phyloP scores from a whole-genome alignment of 208 protist genomes.

The Crithidia sp. region DNA sequence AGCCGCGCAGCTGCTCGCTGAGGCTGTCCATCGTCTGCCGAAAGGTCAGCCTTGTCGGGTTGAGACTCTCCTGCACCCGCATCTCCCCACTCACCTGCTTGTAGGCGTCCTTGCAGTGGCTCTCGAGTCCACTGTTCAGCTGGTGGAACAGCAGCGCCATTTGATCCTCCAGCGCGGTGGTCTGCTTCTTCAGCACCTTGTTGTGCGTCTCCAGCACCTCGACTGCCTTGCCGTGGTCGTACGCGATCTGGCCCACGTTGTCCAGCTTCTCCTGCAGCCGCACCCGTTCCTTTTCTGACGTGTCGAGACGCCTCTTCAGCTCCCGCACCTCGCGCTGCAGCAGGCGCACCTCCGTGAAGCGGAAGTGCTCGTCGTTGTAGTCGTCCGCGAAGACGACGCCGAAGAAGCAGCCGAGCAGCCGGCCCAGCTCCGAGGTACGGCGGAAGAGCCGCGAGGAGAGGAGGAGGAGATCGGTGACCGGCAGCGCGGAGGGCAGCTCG shows the following conservation, averaged over 20 bases:
- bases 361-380: conserved; percentile 87
- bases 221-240: conserved; percentile 82
- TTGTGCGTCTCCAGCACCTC: conserved; percentile 89
- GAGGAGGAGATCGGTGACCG: conserved; percentile 87
- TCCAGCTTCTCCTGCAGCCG: conserved; percentile 77
- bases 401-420: conserved; percentile 89
- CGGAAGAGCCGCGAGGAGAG: conserved; percentile 91
- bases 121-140: conserved; percentile 81
- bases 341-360: conserved; percentile 86
- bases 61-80: conserved; percentile 81
- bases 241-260: conserved; percentile 75
- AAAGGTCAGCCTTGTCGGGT: conserved; percentile 78
- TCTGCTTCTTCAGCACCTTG: conserved; percentile 79
- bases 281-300: conserved; percentile 66
- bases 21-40: conserved; percentile 92
- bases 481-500: conserved; percentile 68
- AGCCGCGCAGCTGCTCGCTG: conserved; percentile 79
- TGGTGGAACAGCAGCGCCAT: conserved; percentile 93
- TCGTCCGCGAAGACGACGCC: conserved; percentile 87
- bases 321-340: conserved; percentile 75
- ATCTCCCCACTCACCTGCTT: conserved; percentile 76
- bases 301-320: conserved; percentile 58
- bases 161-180: conserved; percentile 87
- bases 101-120: conserved; percentile 77
- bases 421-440: conserved; percentile 72